A percentile compares a stretch with the other conserved stretches of the same genome.
Evolutionary conservation across 2,329 filamentous ascomycete species (phyloP).

Genomic region (Fusarium acutatum): DNA sequence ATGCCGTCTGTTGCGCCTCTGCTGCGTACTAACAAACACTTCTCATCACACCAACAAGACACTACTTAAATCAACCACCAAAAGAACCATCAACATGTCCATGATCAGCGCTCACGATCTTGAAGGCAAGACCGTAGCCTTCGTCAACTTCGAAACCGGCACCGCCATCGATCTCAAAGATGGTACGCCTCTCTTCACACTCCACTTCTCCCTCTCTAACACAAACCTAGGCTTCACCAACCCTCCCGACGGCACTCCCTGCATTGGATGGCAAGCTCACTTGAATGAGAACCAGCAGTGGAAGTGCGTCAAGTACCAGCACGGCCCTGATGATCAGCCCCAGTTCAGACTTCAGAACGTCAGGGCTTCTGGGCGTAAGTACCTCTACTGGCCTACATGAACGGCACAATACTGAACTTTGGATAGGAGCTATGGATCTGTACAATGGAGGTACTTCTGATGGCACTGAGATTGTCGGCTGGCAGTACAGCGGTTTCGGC

Average conservation of each 20-base stretch:
- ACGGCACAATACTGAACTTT: accelerated
- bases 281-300: background rate
- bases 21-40: background rate
- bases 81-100: background rate
- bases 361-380: background rate
- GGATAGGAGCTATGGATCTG: background rate
- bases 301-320: background rate
- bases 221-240: background rate
- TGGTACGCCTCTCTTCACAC: background rate
- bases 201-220: accelerated
- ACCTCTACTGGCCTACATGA: accelerated
- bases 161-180: background rate
- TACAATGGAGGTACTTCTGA: background rate
- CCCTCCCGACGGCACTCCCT: background rate
- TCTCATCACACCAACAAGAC: background rate
- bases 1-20: background rate
- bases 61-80: accelerated
- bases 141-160: background rate
- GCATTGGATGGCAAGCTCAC: background rate
- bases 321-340: background rate
- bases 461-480: background rate
- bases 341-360: background rate
- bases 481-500: background rate
- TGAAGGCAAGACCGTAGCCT: background rate
- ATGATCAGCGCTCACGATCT: background rate